These are phyloP conservation scores for Larix sibirica DNA, from an alignment of 83 land plant genomes.

Conservation along the genomic window DNA sequence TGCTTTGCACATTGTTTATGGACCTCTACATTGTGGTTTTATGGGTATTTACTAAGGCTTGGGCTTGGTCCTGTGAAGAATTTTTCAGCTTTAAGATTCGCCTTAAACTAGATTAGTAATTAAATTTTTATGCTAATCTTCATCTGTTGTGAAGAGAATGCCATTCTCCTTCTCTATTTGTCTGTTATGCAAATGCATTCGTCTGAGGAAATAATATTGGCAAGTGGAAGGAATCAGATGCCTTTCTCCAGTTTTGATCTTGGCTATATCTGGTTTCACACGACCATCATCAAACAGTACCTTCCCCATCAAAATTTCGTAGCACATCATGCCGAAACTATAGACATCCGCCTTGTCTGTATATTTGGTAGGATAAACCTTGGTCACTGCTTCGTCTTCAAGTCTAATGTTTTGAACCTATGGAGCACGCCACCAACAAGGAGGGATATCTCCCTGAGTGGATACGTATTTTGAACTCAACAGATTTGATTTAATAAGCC, in stretches of 20 bases:
- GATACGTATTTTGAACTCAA: conserved; percentile 10
- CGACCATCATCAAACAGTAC: conserved; percentile 53
- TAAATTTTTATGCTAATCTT: no score
- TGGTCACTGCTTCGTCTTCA: conserved; percentile 15
- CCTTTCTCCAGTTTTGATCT: conserved; percentile 45
- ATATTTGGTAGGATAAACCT: conserved; percentile 2
- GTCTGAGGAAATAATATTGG: no score
- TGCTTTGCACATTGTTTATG: no score
- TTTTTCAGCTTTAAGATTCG: no score
- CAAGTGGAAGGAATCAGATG: conserved; percentile 33
- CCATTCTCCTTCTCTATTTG: no score
- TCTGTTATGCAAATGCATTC: no score
- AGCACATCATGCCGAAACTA: conserved; percentile 65
- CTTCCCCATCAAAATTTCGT: conserved; percentile 61
- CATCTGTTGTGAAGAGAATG: no score
- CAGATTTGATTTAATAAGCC: not conserved
- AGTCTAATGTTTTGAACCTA: conserved; percentile 39
- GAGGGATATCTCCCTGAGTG: not conserved
- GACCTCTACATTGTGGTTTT: no score
- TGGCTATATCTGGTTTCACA: conserved; percentile 42
- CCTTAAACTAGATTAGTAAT: no score
- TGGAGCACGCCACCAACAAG: conserved; percentile 50
- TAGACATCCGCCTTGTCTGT: conserved; percentile 61
- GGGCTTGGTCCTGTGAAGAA: no score
- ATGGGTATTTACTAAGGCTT: no score